A percentile compares a stretch with the other conserved stretches of the same genome.
These are phyloP conservation scores for Letharia columbiana DNA, from an alignment of 495 filamentous ascomycete genomes.

Conservation along the genomic window DNA sequence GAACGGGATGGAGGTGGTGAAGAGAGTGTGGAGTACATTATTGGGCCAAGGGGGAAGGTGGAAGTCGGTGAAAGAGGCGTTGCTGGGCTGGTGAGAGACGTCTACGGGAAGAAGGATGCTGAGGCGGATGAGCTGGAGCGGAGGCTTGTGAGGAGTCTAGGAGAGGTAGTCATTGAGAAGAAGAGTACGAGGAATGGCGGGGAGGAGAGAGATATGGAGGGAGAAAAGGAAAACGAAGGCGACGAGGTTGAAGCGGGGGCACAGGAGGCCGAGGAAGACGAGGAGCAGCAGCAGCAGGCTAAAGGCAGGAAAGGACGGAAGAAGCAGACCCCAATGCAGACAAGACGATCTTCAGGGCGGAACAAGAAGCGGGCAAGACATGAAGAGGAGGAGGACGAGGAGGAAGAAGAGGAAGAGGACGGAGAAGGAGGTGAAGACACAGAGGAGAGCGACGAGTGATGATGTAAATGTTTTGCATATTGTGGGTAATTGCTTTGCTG, in stretches of 20 bases:
- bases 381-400: slow-evolving; percentile 38
- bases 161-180: slow-evolving; percentile 39
- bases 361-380: slow-evolving; percentile 18
- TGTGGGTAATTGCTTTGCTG: background rate
- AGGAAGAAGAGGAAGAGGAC: slow-evolving; percentile 26
- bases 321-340: slow-evolving; percentile 23
- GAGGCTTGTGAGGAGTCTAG: slow-evolving; percentile 38
- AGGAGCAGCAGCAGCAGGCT: slow-evolving; percentile 6
- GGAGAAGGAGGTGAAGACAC: slow-evolving; percentile 25
- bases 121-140: slow-evolving; percentile 27
- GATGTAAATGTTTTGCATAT: background rate
- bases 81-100: slow-evolving; percentile 55
- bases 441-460: slow-evolving; percentile 7
- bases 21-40: slow-evolving; percentile 64
- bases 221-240: slow-evolving; percentile 9
- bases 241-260: slow-evolving; percentile 4
- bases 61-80: slow-evolving; percentile 73
- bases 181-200: background rate
- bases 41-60: slow-evolving; percentile 76
- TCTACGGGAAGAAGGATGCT: slow-evolving; percentile 40
- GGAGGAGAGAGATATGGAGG: slow-evolving; percentile 16
- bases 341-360: slow-evolving; percentile 13
- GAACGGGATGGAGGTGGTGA: slow-evolving; percentile 59
- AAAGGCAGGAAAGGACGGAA: slow-evolving; percentile 18
- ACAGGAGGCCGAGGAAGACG: slow-evolving; percentile 16